These are phyloP conservation scores for Hyphodiscus hymeniophilus DNA, from an alignment of 495 filamentous ascomycete species.

Conservation along the genomic window DNA sequence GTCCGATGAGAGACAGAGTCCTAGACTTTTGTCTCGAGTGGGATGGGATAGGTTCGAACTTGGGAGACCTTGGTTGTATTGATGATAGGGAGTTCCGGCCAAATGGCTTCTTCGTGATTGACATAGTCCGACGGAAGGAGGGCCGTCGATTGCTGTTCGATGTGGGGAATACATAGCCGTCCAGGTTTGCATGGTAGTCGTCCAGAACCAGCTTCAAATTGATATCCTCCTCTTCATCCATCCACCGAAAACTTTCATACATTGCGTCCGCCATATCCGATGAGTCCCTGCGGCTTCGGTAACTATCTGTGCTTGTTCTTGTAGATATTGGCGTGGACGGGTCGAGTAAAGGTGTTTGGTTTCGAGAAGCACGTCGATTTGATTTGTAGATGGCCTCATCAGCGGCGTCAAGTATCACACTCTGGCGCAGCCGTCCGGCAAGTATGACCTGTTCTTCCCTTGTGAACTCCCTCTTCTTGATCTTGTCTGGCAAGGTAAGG, in stretches of 20 bases:
- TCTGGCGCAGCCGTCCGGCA: conserved; percentile 43
- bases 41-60: conserved; percentile 3
- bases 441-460: conserved; percentile 63
- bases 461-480: conserved; percentile 62
- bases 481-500: conserved; percentile 59
- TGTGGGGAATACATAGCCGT: conserved; percentile 28
- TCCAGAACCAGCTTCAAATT: conserved; percentile 57
- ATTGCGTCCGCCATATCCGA: conserved; percentile 26
- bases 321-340: conserved; percentile 8
- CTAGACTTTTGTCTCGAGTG: conserved; percentile 39
- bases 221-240: conserved; percentile 70
- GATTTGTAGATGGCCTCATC: conserved; percentile 56
- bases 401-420: conserved; percentile 59
- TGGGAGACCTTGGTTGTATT: conserved; percentile 10
- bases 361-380: conserved; percentile 32
- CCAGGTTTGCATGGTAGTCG: conserved; percentile 42
- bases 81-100: conserved; percentile 29
- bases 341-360: conserved; percentile 25
- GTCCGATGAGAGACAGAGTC: conserved; percentile 38
- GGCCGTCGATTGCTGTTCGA: conserved; percentile 32
- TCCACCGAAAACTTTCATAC: conserved; percentile 67
- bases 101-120: conserved; percentile 46
- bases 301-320: conserved; percentile 12
- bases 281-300: conserved; percentile 16
- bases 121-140: conserved; percentile 45